Evolutionary conservation across 108 stramenopile genomes (phyloP).

Genomic region (Tribonema minus): DNA sequence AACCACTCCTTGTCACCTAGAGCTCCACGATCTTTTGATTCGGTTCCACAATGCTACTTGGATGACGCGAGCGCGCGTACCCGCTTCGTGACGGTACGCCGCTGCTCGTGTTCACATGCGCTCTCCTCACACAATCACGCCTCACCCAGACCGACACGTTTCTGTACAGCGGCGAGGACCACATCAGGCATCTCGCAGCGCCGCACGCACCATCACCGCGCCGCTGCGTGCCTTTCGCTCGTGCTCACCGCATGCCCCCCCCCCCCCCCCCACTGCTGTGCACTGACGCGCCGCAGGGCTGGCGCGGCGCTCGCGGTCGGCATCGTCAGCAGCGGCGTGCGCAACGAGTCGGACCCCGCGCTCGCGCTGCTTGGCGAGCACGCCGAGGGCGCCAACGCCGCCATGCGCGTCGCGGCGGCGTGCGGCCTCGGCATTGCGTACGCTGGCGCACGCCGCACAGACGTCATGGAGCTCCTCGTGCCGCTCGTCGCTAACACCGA

Average conservation of each 20-base stretch:
- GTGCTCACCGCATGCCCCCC: no score
- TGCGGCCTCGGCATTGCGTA: constrained; percentile 95
- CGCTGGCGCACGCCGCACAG: constrained; percentile 86
- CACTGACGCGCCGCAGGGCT: constrained; percentile 54
- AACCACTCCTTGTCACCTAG: no score
- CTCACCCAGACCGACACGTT: constrained; percentile 95
- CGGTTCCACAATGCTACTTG: no score
- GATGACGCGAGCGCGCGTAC: no score
- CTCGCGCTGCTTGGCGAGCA: constrained; percentile 89
- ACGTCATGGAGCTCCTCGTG: constrained; percentile 83
- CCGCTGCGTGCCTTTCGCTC: no score
- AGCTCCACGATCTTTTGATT: no score
- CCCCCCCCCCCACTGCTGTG: neutral
- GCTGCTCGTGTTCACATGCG: no score
- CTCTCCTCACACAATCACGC: no score
- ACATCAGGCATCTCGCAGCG: constrained; percentile 71
- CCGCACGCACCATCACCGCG: no score
- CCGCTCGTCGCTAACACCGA: constrained; percentile 81
- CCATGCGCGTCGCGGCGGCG: constrained; percentile 80
- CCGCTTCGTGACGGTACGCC: no score
- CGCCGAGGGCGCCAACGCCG: constrained; percentile 47
- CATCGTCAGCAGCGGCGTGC: constrained; percentile 83
- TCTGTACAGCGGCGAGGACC: constrained; percentile 85
- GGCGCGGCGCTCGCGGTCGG: constrained; percentile 96
- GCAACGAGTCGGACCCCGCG: constrained; percentile 94